These are phyloP conservation scores for Candida glucosophila DNA, from an alignment of 1,139 yeast species.

Conservation along the genomic window DNA sequence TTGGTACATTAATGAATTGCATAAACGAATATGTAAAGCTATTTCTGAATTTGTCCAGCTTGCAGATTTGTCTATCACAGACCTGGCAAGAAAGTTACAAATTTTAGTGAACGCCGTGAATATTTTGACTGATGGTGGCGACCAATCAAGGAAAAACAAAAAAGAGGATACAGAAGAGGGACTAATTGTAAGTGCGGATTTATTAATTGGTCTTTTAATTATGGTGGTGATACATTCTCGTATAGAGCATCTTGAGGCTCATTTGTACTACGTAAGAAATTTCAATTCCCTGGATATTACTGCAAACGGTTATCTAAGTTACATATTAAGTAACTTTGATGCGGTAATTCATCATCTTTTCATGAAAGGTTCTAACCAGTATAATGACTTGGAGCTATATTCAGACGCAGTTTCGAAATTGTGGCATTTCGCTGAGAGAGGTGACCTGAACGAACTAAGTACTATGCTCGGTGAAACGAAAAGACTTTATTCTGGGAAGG, in stretches of 20 bases:
- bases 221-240: slow-evolving; percentile 63
- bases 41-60: slow-evolving; percentile 46
- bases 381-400: slow-evolving; percentile 27
- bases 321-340: slow-evolving; percentile 65
- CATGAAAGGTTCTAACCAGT: slow-evolving; percentile 20
- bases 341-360: slow-evolving; percentile 64
- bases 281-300: slow-evolving; percentile 34
- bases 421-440: slow-evolving; percentile 44
- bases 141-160: too few relatives aligned
- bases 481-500: slow-evolving; percentile 10
- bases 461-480: slow-evolving; percentile 13
- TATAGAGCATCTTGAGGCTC: slow-evolving; percentile 52
- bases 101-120: slow-evolving; percentile 48
- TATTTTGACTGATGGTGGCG: slow-evolving; percentile 37
- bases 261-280: slow-evolving; percentile 54
- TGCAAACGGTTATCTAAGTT: slow-evolving; percentile 31
- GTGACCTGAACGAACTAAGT: slow-evolving; percentile 15
- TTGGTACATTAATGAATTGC: slow-evolving; percentile 33
- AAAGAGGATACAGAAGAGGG: slow-evolving; percentile 5
- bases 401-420: slow-evolving; percentile 45
- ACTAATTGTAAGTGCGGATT: slow-evolving; percentile 57
- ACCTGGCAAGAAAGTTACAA: slow-evolving; percentile 45
- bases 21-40: slow-evolving; percentile 45
- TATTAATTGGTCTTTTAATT: slow-evolving; percentile 62
- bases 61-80: slow-evolving; percentile 32